Evolutionary conservation across 2,329 filamentous ascomycete genomes (phyloP).

Genomic region (Fusarium sp.): DNA sequence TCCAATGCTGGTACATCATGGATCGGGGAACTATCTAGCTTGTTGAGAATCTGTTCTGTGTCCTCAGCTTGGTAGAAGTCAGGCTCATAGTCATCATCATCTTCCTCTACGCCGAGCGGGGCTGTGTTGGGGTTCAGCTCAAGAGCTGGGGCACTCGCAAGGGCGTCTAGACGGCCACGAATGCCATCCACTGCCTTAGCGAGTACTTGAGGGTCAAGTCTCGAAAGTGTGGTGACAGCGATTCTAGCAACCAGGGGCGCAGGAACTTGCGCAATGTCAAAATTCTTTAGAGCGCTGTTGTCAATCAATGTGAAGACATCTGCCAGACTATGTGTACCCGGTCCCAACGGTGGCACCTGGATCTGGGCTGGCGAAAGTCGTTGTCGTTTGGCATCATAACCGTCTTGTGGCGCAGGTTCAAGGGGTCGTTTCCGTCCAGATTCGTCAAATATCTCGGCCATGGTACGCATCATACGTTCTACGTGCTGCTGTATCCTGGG

Average conservation of each 20-base stretch:
- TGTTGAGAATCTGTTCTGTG: slow-evolving; percentile 83
- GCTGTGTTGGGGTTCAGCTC: slow-evolving; percentile 71
- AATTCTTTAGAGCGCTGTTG: slow-evolving; percentile 80
- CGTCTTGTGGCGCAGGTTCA: slow-evolving; percentile 79
- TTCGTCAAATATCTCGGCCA: slow-evolving; percentile 85
- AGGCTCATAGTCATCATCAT: slow-evolving; percentile 91
- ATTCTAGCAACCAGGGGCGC: slow-evolving; percentile 84
- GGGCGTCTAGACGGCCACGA: slow-evolving; percentile 63
- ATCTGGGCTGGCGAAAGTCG: slow-evolving; percentile 67
- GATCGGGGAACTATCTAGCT: slow-evolving; percentile 78
- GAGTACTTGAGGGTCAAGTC: slow-evolving; percentile 78
- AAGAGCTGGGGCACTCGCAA: slow-evolving; percentile 63
- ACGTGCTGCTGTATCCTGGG: slow-evolving; percentile 89
- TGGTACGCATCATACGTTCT: slow-evolving; percentile 84
- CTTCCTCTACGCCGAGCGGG: slow-evolving; percentile 79
- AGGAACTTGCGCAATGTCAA: slow-evolving; percentile 87
- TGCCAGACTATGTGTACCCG: slow-evolving; percentile 83
- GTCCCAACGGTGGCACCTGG: slow-evolving; percentile 78
- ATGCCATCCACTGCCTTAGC: slow-evolving; percentile 80
- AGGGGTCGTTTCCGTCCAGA: slow-evolving; percentile 82
- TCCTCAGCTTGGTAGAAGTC: slow-evolving; percentile 85
- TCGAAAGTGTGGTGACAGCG: slow-evolving; percentile 82
- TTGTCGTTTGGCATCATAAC: slow-evolving; percentile 87
- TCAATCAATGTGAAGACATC: slow-evolving; percentile 88
- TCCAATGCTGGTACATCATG: slow-evolving; percentile 56